phyloP scores from a whole-genome alignment of 495 filamentous ascomycete genomes.

The Aspergillus carlsbadensis region DNA sequence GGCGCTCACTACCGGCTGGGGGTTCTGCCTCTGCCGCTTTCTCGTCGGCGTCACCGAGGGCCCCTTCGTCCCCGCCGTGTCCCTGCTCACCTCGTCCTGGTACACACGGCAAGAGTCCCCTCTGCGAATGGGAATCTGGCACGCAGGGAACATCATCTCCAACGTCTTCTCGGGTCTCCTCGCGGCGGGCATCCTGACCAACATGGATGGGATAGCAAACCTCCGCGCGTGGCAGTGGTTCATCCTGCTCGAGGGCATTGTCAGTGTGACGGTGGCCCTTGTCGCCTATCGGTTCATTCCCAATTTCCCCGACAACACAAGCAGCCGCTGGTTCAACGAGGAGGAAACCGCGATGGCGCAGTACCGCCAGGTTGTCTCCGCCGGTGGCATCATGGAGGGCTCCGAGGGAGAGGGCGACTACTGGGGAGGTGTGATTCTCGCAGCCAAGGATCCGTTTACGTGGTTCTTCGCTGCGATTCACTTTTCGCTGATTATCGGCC shows the following conservation, averaged over 20 bases:
- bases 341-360: constrained; percentile 15
- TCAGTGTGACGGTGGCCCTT: constrained; percentile 7
- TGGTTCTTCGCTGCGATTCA: constrained; percentile 14
- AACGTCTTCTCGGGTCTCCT: constrained; percentile 16
- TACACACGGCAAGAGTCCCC: constrained; percentile 13
- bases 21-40: constrained; percentile 14
- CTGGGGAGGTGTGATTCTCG: constrained; percentile 11
- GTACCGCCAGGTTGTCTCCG: constrained; percentile 13
- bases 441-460: constrained; percentile 13
- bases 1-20: constrained; percentile 8
- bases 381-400: constrained; percentile 6
- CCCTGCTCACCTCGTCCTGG: constrained; percentile 12
- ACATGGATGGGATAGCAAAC: constrained; percentile 10
- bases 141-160: constrained; percentile 16
- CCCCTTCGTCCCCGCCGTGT: constrained; percentile 9
- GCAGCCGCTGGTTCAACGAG: constrained; percentile 11
- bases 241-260: constrained; percentile 13
- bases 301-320: constrained; percentile 12
- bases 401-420: constrained; percentile 4
- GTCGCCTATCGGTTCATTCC: constrained; percentile 7
- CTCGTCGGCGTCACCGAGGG: constrained; percentile 11
- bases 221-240: constrained; percentile 18
- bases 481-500: constrained; percentile 13
- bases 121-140: constrained; percentile 16
- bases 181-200: constrained; percentile 15